Base-by-base conservation (phyloP, 495 filamentous ascomycete genomes). In the Penicillium psychrofluorescens region DNA sequence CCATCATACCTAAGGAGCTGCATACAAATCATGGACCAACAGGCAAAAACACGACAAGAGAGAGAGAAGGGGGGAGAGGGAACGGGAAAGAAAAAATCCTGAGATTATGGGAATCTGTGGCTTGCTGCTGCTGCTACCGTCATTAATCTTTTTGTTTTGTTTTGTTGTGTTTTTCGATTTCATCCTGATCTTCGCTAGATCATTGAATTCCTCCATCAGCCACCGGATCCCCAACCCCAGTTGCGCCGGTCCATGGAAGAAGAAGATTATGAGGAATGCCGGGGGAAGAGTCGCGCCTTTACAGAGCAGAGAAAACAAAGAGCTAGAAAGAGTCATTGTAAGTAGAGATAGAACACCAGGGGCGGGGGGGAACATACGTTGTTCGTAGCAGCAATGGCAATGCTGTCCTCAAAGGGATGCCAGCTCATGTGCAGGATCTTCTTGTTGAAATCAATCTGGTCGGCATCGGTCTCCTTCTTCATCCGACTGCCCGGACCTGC, bases 361-460 rank as follows among this genome's bases (percentile, higher is more conserved):
- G 40, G 38, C 36, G 6, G 22, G 4, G 3, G 22, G 22, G 35
- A 11, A 77, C 88, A 84, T 68, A 97, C 92, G 68, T 98, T 98
- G 75, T 98, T 98, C 48, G 92, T 98, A 39, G 92, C 92, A 46
- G 92, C 92, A 76, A 98, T 98, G 35, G 92, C 92, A 73, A 98
- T 98, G 69, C 91, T 96, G 71, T 98, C 92, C 72, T 98, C 92
- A 61, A 89, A 95, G 38, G 92, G 92, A 81, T 98, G 92, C 92
- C 92, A 98, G 70, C 92, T 97, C 92, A 98, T 98, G 64, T 98
- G 92, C 63, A 98, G 60, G 62, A 98, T 98, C 81, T 98, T 98
- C 84, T 98, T 98, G 77, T 98, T 97, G 72, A 97, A 98, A 63
- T 98, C 92, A 68, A 98, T 98, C 71, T 96, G 91, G 64, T 98